Base-by-base conservation (phyloP, 805 yeast species). In the Ascoidea tarda region DNA sequence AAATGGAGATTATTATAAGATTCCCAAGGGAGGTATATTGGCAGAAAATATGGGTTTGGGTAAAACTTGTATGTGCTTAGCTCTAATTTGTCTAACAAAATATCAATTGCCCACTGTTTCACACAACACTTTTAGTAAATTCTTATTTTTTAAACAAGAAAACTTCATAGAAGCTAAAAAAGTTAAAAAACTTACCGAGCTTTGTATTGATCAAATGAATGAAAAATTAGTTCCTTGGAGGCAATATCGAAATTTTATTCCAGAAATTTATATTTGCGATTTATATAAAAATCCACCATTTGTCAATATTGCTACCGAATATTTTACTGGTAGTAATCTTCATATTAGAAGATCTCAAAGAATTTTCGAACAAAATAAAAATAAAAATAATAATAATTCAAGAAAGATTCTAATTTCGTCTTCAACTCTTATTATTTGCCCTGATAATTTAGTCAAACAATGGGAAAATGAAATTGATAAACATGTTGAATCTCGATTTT, bases 31-130 rank as follows among this genome's bases (percentile, higher is more conserved):
- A 16, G 86, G 90, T 5, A 79, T 84, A 8, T 65, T 85, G 12
- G 89, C 89, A 1, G 93, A 85, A 64, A 90, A 83, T 70, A 84
- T 84, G 93, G 93, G 93, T 6, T 67, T 85, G 21, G 93, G 93
- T 47, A 85, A 85, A 63, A 85, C 93, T 0, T 74, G 82, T 38
- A 90, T 84, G 59, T 75, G 86, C 0, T 66, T 84, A 5, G 80
- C 89, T 0, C 62, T 86, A 47, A 71, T 83, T 0, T 75, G 83
- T 56, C 59, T 75, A 6, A 74, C 88, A 0, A 78, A 75, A 56
- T 66, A 63, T 58, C 84, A 82, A 50, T 59, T 73, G 1, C 71
- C 84, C 0, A 63, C 63, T 45, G 67, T 71, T 2, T 83, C 84
- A 0, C 28, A 21, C 28, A 3, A 21, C 28, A 21, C 28, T 21